Evolutionary conservation across 73 alveolate genomes (phyloP).

Genomic region (Effrenium voratum): DNA sequence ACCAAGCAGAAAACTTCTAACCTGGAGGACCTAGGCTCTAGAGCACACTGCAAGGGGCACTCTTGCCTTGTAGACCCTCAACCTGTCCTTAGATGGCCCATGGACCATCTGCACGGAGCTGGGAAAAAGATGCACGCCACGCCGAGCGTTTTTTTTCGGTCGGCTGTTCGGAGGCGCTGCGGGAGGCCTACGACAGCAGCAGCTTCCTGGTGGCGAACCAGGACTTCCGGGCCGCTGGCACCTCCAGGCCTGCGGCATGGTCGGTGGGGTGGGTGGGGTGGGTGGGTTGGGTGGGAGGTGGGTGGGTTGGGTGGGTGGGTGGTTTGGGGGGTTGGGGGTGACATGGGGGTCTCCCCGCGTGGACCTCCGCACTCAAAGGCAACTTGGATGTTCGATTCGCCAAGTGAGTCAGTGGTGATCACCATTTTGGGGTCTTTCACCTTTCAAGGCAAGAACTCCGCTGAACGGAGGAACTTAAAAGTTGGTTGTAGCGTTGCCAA

Average conservation of each 20-base stretch:
- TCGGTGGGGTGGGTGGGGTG: not conserved
- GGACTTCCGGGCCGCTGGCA: constrained; percentile 76
- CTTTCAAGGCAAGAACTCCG: too few relatives aligned
- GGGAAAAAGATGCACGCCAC: not conserved
- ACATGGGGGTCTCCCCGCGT: too few relatives aligned
- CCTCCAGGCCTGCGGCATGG: constrained; percentile 40
- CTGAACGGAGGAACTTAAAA: too few relatives aligned
- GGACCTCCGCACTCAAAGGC: too few relatives aligned
- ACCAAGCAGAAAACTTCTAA: not conserved
- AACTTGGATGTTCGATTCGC: too few relatives aligned
- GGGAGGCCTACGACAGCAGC: constrained; percentile 61
- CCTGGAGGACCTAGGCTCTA: not conserved
- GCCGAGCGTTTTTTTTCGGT: not conserved
- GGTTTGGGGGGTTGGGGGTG: too few relatives aligned
- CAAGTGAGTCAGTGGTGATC: too few relatives aligned
- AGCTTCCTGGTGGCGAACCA: constrained; percentile 7
- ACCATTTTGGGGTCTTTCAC: too few relatives aligned
- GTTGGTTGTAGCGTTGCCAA: too few relatives aligned
- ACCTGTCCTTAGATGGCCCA: too few relatives aligned
- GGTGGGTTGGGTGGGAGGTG: not conserved
- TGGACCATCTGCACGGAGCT: too few relatives aligned
- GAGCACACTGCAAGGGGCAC: not conserved
- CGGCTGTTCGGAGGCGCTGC: not conserved
- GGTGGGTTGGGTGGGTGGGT: too few relatives aligned
- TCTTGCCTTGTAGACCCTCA: not conserved